Evolutionary conservation across 2,329 filamentous ascomycete species (phyloP).

Genomic region (Aspergillus sp.): DNA sequence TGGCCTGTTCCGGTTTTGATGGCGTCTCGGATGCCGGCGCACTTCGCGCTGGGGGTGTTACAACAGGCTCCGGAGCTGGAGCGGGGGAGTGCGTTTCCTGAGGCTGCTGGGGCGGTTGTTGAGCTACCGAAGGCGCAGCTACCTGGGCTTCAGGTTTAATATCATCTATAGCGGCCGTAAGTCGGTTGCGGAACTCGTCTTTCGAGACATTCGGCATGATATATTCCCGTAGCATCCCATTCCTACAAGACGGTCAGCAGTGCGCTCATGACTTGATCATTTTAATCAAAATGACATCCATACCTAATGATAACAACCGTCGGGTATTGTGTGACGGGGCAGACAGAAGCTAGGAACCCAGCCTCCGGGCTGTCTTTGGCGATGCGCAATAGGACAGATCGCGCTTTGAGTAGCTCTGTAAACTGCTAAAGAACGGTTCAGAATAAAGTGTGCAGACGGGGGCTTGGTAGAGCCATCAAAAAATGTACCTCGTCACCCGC

Average conservation of each 20-base stretch:
- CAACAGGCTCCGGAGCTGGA: constrained; percentile 5
- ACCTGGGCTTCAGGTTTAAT: constrained; percentile 5
- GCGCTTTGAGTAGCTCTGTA: constrained; percentile 55
- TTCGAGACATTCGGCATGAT: constrained; percentile 64
- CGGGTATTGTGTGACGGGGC: constrained; percentile 75
- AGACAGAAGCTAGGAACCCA: constrained; percentile 77
- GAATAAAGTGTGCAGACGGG: constrained; percentile 8
- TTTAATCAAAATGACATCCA: constrained; percentile 18
- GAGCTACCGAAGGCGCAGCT: background rate
- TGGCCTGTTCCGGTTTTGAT: background rate
- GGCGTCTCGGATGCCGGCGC: background rate
- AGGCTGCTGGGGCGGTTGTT: constrained; percentile 6
- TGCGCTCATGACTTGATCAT: background rate
- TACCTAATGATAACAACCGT: constrained; percentile 76
- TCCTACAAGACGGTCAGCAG: constrained; percentile 46
- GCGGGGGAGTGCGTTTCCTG: constrained; percentile 3
- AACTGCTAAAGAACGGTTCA: constrained; percentile 45
- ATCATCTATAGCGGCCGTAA: constrained; percentile 47
- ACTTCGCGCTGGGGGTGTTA: background rate
- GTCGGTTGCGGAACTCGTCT: constrained; percentile 63
- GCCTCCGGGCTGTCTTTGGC: constrained; percentile 75
- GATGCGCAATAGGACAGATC: constrained; percentile 70
- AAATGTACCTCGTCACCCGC: constrained; percentile 54
- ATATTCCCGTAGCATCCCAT: constrained; percentile 76
- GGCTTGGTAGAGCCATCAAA: background rate